A percentile compares a stretch with the other conserved stretches of the same genome.
phyloP scores from a whole-genome alignment of 208 protist species.

The Wallacemonas collosoma region DNA sequence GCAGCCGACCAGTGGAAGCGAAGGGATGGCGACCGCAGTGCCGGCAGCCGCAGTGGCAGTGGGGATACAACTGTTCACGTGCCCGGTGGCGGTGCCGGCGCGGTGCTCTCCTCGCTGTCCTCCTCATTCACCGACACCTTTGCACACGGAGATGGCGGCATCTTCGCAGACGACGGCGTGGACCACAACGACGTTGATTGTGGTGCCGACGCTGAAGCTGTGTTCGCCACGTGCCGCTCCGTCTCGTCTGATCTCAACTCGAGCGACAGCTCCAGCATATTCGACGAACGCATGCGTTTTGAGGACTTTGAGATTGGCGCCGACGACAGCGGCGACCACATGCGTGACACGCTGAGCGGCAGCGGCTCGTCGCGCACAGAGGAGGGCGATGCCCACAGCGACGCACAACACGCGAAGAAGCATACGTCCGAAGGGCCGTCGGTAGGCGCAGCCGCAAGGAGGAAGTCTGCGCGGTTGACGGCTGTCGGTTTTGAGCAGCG shows the following conservation, averaged over 20 bases:
- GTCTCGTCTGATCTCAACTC: not conserved
- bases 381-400: not conserved
- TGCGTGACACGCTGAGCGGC: not conserved
- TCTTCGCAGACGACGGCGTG: not conserved
- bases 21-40: not conserved
- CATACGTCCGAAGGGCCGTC: not conserved
- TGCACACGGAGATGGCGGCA: not conserved
- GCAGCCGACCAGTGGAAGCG: too few relatives aligned
- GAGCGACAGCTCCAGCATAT: slow-evolving; percentile 6
- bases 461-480: not conserved
- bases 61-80: slow-evolving; percentile 13
- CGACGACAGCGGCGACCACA: not conserved
- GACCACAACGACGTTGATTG: not conserved
- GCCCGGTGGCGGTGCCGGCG: not conserved
- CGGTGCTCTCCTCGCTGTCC: slow-evolving; percentile 10
- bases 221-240: slow-evolving; percentile 45
- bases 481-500: slow-evolving; percentile 6
- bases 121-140: not conserved
- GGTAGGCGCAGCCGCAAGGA: not conserved
- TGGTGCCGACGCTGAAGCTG: not conserved
- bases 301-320: not conserved
- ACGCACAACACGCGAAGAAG: not conserved
- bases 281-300: slow-evolving; percentile 20
- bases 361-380: slow-evolving; percentile 1
- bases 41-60: not conserved